Evolutionary conservation across 2,329 filamentous ascomycete species (phyloP).

Genomic region (Ophidiomyces ophidiicola): DNA sequence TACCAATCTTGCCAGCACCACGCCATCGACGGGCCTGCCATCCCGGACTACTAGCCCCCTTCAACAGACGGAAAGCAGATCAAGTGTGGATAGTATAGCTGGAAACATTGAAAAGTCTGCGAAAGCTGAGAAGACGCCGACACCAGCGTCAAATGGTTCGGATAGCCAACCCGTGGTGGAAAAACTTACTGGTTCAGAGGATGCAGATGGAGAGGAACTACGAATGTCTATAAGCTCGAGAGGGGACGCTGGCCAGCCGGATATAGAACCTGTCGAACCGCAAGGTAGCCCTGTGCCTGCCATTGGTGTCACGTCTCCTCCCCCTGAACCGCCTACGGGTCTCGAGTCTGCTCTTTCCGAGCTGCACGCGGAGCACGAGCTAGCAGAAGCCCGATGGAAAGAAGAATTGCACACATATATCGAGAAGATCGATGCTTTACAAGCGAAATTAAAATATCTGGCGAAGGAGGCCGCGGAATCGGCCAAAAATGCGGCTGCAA

Average conservation of each 20-base stretch:
- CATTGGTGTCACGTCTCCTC: constrained; percentile 14
- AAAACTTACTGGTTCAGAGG: background rate
- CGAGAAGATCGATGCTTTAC: constrained; percentile 81
- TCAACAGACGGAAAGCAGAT: constrained; percentile 35
- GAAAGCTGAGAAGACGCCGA: constrained; percentile 16
- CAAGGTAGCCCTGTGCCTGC: constrained; percentile 11
- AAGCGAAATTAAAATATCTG: constrained; percentile 81
- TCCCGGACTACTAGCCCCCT: constrained; percentile 42
- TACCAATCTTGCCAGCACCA: constrained; percentile 35
- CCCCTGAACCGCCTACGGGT: constrained; percentile 19
- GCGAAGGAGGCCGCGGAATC: constrained; percentile 66
- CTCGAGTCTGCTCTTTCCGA: constrained; percentile 37
- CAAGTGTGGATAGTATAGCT: constrained; percentile 25
- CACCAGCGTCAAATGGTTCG: constrained; percentile 18
- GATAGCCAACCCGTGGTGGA: constrained; percentile 22
- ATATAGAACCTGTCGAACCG: background rate
- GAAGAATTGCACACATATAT: constrained; percentile 74
- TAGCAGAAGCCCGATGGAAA: constrained; percentile 50
- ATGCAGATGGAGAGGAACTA: background rate
- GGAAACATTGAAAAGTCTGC: constrained; percentile 17
- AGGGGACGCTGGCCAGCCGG: background rate
- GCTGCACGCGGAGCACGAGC: constrained; percentile 40
- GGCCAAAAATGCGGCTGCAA: constrained; percentile 55
- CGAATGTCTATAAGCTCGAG: constrained; percentile 5
- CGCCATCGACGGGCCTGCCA: constrained; percentile 38